Evolutionary conservation across 2,329 filamentous ascomycete species (phyloP), one percentile per base, ranked within the genome.

Genomic region (Pseudocercospora pini-densiflorae): DNA sequence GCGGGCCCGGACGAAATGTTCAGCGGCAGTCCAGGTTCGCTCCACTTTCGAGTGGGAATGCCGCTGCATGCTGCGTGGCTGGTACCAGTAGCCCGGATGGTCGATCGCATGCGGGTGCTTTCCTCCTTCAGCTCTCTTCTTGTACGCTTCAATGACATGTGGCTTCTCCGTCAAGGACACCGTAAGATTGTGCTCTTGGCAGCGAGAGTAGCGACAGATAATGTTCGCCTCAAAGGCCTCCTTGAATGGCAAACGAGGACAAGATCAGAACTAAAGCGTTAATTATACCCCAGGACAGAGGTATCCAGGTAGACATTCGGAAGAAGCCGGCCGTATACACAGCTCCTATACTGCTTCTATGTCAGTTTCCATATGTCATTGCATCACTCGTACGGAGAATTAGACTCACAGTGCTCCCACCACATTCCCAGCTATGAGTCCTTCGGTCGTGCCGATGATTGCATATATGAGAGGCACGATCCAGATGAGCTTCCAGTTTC

Each of bases 281-380:
- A 78, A 94, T 90, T 75, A 92, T 86, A 0, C 89, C 92, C 94
- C 94, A 97, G 23, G 94, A 86, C 75, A 95, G 91, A 0, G 94
- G 94, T 60, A 97, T 92, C 93, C 93, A 97, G 0, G 94, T 97
- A 54, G 93, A 94, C 93, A 97, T 95, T 74, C 89, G 85, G 77
- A 94, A 97, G 79, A 90, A 92, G 51, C 93, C 94, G 2, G 90
- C 87, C 72, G 89, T 87, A 76, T 97, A 97, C 40, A 94, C 87
- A 8, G 90, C 92, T 12, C 92, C 92, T 21, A 96, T 82, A 58
- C 92, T 94, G 54, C 16, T 33, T 6, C 2, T 6, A 19, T n/a
- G 27, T 54, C 21, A 62, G 36, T 19, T 16, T 9, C 14, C 6
- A n/a, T 43, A 43, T n/a, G 40, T 6, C 16, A 5, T 19, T 10